These are phyloP conservation scores for Colletotrichum noveboracense DNA, from an alignment of 2,329 filamentous ascomycete species.

Conservation along the genomic window DNA sequence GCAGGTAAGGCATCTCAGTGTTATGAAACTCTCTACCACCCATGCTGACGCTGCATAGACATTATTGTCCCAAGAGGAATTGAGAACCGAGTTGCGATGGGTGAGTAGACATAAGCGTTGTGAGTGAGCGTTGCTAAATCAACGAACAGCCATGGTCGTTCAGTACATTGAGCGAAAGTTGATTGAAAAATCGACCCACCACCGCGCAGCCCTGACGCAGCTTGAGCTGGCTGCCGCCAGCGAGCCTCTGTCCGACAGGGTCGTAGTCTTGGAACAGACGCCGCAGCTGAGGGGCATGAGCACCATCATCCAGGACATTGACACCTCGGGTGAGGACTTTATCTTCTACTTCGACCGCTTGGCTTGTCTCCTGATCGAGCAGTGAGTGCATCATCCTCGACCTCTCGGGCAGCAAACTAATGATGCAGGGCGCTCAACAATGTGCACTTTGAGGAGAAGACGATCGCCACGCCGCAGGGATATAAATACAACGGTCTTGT, in stretches of 20 bases:
- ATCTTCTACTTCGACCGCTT: constrained; percentile 97
- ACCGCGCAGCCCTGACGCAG: constrained; percentile 78
- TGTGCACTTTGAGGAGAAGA: constrained; percentile 68
- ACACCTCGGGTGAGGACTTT: constrained; percentile 85
- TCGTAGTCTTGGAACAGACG: constrained; percentile 76
- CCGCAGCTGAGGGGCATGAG: constrained; percentile 87
- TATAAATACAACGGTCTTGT: constrained; percentile 74
- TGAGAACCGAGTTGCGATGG: constrained; percentile 91
- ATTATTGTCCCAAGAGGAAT: constrained; percentile 95
- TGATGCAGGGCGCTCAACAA: constrained; percentile 73
- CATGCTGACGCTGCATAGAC: constrained; percentile 53
- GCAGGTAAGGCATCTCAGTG: constrained; percentile 59
- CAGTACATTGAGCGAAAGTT: constrained; percentile 91
- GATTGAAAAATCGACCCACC: constrained; percentile 81
- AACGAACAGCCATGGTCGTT: constrained; percentile 77
- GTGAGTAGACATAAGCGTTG: constrained; percentile 43
- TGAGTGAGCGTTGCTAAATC: not conserved
- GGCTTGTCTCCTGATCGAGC: constrained; percentile 82
- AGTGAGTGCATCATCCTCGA: constrained; percentile 48
- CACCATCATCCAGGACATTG: constrained; percentile 84
- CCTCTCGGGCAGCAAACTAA: not conserved
- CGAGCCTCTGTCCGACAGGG: constrained; percentile 75
- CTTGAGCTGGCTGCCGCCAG: constrained; percentile 76
- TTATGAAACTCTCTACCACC: not conserved
- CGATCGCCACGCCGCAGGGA: constrained; percentile 74